Evolutionary conservation across 2,329 filamentous ascomycete genomes (phyloP), one percentile per base, ranked within the genome.

Genomic region (Fusarium temperatum): DNA sequence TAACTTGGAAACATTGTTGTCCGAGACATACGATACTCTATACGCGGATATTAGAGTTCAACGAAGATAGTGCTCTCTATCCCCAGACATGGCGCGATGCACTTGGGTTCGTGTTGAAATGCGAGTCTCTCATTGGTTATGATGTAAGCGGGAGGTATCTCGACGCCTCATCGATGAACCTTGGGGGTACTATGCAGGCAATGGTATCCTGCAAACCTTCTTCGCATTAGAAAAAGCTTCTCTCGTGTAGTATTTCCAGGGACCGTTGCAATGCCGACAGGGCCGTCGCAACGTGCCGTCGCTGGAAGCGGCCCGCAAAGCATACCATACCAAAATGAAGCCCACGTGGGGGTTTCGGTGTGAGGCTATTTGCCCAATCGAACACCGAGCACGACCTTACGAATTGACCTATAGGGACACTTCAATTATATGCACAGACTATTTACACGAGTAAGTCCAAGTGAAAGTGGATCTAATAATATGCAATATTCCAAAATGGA

Each of bases 371-470:
- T 32, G 32, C 12, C 26, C 35, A 53, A 38, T 48, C 14, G 3
- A 18, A 50, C 15, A 38, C 42, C 30, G 24, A 38, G 26, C 54
- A 30, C 6, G 39, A 57, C 13, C 9, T 13, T 6, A 5, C 12
- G 3, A 5, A 39, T n/a, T 14, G 20, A 4, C 20, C 24, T 38
- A 30, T 24, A 20, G 8, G 2, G 6, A 12, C 6, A 3, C 3
- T 12, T 9, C 15, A 24, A 15, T 30, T 2, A 5, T 9, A 20
- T 4, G 20, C 26, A 30, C 20, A 15, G 24, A 59, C 17, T 12
- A 15, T 9, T 8, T 35, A 6, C 1, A 20, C 22, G 13, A 17
- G 11, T 32, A 7, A 4, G 0, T n/a, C n/a, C 7, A 14, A 18
- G 14, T 15, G 6, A 24, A 20, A 30, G 55, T 10, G 39, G 55